Evolutionary conservation across 2,329 filamentous ascomycete species (phyloP).

Genomic region (Ophiostoma triangulosporum): DNA sequence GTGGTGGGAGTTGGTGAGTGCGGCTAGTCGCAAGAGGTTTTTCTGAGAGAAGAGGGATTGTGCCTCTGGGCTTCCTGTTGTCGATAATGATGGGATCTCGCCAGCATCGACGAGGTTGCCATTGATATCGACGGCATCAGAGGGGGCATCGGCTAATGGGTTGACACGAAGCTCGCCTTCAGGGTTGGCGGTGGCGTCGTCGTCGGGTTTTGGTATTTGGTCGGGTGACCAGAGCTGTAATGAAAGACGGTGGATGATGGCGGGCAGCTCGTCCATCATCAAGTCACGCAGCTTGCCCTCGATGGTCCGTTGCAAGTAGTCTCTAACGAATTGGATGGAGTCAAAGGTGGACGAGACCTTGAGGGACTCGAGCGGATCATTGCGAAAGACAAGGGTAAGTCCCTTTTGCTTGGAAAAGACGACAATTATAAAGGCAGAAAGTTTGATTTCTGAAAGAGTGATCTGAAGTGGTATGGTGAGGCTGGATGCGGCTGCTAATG

Average conservation of each 20-base stretch:
- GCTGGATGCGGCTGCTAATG: conserved; percentile 78
- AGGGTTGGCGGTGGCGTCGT: conserved; percentile 39
- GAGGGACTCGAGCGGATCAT: conserved; percentile 92
- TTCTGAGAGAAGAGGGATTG: conserved; percentile 92
- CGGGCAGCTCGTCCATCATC: conserved; percentile 96
- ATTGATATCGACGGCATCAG: conserved; percentile 69
- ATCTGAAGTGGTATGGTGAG: conserved; percentile 97
- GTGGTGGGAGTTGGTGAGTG: conserved; percentile 74
- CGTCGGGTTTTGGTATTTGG: conserved; percentile 51
- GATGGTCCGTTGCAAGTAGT: conserved; percentile 92
- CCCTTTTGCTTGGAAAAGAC: conserved; percentile 98
- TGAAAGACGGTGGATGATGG: conserved; percentile 88
- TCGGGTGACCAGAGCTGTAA: conserved; percentile 83
- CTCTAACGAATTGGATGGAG: conserved; percentile 93
- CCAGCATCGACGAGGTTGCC: conserved; percentile 65
- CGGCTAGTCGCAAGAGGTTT: conserved; percentile 71
- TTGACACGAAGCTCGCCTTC: conserved; percentile 53
- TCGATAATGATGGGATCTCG: conserved; percentile 60
- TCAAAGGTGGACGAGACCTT: conserved; percentile 99
- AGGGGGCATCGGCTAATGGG: conserved; percentile 66
- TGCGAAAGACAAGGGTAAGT: conserved; percentile 89
- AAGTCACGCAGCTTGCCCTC: conserved; percentile 82
- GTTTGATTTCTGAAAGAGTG: conserved; percentile 84
- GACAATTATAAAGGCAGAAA: conserved; percentile 93
- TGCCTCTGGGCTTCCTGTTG: conserved; percentile 68